Percentiles rank a stretch among this genome's conserved stretches.
These are phyloP conservation scores for Solanum ossicruentum DNA, from an alignment of 257 asterid species.

Conservation along the genomic window DNA sequence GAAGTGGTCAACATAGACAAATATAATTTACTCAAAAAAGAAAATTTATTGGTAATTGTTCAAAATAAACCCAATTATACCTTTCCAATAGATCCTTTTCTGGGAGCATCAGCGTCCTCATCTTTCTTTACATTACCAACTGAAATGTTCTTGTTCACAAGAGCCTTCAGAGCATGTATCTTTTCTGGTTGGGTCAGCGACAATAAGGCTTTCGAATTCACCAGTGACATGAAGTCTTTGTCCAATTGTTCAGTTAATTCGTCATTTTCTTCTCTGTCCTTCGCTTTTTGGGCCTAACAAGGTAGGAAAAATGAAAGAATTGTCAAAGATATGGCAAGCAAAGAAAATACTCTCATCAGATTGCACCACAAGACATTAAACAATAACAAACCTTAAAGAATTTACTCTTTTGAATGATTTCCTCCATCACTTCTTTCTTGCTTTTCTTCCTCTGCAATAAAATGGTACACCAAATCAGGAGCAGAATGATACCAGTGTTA, in stretches of 20 bases:
- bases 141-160: constrained; percentile 37
- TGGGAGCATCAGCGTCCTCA: constrained; percentile 14
- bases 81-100: constrained; percentile 25
- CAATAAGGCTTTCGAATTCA: constrained; percentile 62
- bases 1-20: not conserved
- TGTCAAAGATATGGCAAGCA: not conserved
- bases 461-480: constrained; percentile 6
- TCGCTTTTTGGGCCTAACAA: constrained; percentile 87
- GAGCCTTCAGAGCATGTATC: constrained; percentile 58
- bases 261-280: constrained; percentile 86
- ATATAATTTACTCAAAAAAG: not conserved
- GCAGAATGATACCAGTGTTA: not conserved
- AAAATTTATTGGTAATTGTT: not conserved
- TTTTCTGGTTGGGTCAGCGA: constrained; percentile 73
- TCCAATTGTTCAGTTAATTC: constrained; percentile 62
- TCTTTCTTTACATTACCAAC: constrained; percentile 29
- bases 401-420: constrained; percentile 81
- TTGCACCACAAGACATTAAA: not conserved
- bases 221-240: constrained; percentile 57
- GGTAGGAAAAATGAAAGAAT: constrained; percentile 5
- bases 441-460: constrained; percentile 67
- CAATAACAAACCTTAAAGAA: constrained; percentile 60
- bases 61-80: constrained; percentile 14
- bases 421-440: constrained; percentile 97
- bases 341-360: constrained; percentile 1